phyloP scores from a whole-genome alignment of 495 filamentous ascomycete species.

The Hyaloscypha hepaticicola region DNA sequence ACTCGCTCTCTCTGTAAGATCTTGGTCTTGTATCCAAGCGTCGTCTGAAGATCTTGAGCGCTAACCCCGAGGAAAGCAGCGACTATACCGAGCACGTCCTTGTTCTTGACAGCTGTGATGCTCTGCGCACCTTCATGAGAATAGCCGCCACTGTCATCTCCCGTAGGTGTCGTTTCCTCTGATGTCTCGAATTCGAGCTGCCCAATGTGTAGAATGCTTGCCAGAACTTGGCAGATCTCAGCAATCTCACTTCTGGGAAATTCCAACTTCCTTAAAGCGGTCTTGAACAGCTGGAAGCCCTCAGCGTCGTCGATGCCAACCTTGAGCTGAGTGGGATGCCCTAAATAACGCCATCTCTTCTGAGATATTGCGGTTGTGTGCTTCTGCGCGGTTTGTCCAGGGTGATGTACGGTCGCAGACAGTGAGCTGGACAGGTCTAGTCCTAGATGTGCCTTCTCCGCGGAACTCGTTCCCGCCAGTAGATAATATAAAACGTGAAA shows the following conservation, averaged over 20 bases:
- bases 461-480: slow-evolving; percentile 83
- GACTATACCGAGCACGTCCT: slow-evolving; percentile 79
- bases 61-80: slow-evolving; percentile 90
- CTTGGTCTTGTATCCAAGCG: slow-evolving; percentile 91
- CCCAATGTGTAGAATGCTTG: slow-evolving; percentile 89
- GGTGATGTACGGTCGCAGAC: slow-evolving; percentile 36
- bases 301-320: slow-evolving; percentile 94
- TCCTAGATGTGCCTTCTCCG: slow-evolving; percentile 86
- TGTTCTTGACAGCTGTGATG: slow-evolving; percentile 86
- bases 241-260: slow-evolving; percentile 92
- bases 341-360: slow-evolving; percentile 92
- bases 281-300: slow-evolving; percentile 97
- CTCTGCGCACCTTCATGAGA: slow-evolving; percentile 90
- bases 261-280: slow-evolving; percentile 86
- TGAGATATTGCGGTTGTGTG: slow-evolving; percentile 49
- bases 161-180: slow-evolving; percentile 71
- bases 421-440: slow-evolving; percentile 56
- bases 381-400: slow-evolving; percentile 36
- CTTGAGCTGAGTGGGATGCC: slow-evolving; percentile 93
- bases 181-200: slow-evolving; percentile 87
- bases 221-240: slow-evolving; percentile 91
- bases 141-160: slow-evolving; percentile 92
- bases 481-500: slow-evolving; percentile 97
- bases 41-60: slow-evolving; percentile 76
- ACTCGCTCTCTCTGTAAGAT: slow-evolving; percentile 92